A percentile compares a stretch with the other conserved stretches of the same genome.
These are phyloP conservation scores for Globisporangium paddicum DNA, from an alignment of 352 stramenopile species.

Conservation along the genomic window DNA sequence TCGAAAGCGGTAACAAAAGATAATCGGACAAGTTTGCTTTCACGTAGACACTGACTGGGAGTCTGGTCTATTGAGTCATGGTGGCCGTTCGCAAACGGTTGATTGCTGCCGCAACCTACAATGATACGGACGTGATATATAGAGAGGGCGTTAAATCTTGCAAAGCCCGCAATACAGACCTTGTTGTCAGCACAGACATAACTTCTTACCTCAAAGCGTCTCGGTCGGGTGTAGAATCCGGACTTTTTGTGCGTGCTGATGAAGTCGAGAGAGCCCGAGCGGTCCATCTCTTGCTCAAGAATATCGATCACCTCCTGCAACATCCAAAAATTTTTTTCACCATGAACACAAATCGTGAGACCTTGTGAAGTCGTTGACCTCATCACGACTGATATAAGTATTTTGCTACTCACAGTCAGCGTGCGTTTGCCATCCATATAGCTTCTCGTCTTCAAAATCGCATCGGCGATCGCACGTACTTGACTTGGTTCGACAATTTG, in stretches of 20 bases:
- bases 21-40: too few relatives aligned
- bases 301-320: constrained; percentile 53
- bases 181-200: too few relatives aligned
- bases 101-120: constrained; percentile 82
- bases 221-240: constrained; percentile 74
- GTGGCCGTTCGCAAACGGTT: constrained; percentile 78
- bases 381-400: neutral
- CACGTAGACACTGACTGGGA: neutral
- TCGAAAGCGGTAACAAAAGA: neutral
- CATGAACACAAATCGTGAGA: neutral
- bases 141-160: too few relatives aligned
- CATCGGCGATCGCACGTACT: constrained; percentile 76
- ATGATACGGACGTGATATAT: constrained; percentile 6
- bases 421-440: constrained; percentile 66
- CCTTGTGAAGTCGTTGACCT: too few relatives aligned
- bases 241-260: constrained; percentile 50
- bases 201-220: constrained; percentile 70
- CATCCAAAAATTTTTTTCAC: neutral
- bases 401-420: constrained; percentile 13
- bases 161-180: too few relatives aligned
- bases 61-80: constrained; percentile 50
- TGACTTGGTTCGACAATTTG: constrained; percentile 89
- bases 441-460: constrained; percentile 41
- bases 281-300: constrained; percentile 67
- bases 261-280: constrained; percentile 53